Evolutionary conservation across 441 rosid species (phyloP).

Genomic region (Brassica hybrid): DNA sequence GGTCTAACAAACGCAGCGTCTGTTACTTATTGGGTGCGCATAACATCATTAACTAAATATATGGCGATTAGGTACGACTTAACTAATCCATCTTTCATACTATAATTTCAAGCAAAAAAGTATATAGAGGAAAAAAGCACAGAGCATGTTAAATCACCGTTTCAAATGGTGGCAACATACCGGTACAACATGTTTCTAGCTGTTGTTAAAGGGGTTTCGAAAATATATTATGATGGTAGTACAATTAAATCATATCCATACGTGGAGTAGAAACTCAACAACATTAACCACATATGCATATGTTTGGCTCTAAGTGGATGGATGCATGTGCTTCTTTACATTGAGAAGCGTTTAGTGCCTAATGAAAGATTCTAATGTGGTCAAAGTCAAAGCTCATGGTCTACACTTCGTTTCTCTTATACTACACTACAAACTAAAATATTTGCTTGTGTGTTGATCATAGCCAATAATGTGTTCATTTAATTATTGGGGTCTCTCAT

Average conservation of each 20-base stretch:
- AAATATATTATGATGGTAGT: slow-evolving; percentile 14
- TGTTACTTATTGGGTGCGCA: not conserved
- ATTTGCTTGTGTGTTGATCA: slow-evolving; percentile 31
- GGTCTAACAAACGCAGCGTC: no score
- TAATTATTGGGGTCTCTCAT: slow-evolving; percentile 20
- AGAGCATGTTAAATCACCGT: not conserved
- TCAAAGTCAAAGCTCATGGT: slow-evolving; percentile 37
- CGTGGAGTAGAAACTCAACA: slow-evolving; percentile 38
- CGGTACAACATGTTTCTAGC: not conserved
- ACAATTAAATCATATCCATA: slow-evolving; percentile 16
- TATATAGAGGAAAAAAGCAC: not conserved
- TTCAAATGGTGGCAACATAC: not conserved
- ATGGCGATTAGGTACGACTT: not conserved
- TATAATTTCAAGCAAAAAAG: not conserved
- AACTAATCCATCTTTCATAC: not conserved
- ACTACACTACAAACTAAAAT: slow-evolving; percentile 17
- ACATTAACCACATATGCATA: slow-evolving; percentile 38
- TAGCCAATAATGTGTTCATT: slow-evolving; percentile 36
- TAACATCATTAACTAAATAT: not conserved
- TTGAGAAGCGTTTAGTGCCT: slow-evolving; percentile 30
- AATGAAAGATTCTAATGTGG: slow-evolving; percentile 36
- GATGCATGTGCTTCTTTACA: slow-evolving; percentile 42
- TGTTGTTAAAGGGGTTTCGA: no score
- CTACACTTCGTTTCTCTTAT: slow-evolving; percentile 18
- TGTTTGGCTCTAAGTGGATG: slow-evolving; percentile 33